Conservation (phyloP, 768 basidiomycete genomes). For the Suillus cothurnatus region DNA sequence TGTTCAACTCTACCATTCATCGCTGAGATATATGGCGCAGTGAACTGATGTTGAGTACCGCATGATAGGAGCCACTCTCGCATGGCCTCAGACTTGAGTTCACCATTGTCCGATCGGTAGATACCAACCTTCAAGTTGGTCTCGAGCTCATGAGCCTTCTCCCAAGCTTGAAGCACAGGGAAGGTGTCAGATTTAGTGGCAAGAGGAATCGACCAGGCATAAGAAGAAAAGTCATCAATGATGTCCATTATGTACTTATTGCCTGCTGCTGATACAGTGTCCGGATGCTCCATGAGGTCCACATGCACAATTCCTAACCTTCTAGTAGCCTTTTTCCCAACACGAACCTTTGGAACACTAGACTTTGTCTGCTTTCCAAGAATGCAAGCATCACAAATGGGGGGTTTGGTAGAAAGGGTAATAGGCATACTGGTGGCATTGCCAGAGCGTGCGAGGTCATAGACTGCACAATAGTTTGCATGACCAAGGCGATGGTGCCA, state of each 20-base stretch:
- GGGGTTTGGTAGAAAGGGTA: not conserved
- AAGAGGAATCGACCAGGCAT: constrained; percentile 35
- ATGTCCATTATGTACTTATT: constrained; percentile 7
- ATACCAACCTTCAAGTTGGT: constrained; percentile 18
- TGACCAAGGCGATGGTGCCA: constrained; percentile 34
- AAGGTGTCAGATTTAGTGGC: constrained; percentile 27
- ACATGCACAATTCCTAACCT: not conserved
- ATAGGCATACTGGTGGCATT: constrained; percentile 11
- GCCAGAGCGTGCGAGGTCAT: constrained; percentile 29
- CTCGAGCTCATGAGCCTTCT: constrained; percentile 21
- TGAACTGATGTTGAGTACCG: constrained; percentile 11
- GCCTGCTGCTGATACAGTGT: not conserved
- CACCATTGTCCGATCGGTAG: constrained; percentile 26
- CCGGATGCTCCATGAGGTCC: constrained; percentile 6
- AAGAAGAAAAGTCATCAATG: constrained; percentile 13
- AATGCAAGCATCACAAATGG: constrained; percentile 2
- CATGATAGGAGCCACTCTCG: constrained; percentile 13
- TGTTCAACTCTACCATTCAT: not conserved
- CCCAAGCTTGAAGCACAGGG: constrained; percentile 31
- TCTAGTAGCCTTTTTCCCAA: not conserved
- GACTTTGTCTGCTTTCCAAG: constrained; percentile 9
- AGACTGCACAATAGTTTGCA: constrained; percentile 27
- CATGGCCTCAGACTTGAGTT: constrained; percentile 21
- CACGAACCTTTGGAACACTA: constrained; percentile 3
- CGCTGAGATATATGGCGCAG: no score